Base-by-base conservation (phyloP, 2,329 filamentous ascomycete species). In the Neoarthrinium moseri region DNA sequence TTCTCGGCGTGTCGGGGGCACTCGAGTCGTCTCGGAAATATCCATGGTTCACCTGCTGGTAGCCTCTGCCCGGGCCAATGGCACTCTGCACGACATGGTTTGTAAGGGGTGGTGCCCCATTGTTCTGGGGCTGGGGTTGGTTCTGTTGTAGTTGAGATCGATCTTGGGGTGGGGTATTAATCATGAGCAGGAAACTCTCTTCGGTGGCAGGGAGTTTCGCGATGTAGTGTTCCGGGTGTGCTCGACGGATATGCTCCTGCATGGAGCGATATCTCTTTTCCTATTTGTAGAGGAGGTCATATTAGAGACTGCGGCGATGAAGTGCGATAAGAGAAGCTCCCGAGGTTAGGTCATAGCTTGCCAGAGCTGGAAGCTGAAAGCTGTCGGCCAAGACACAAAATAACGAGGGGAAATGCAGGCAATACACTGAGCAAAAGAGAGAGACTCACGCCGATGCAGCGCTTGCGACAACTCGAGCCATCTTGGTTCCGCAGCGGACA, bases 241-340 rank as follows among this genome's bases (percentile, higher is more conserved):
- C 92, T 68, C 94, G 86, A 61, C 94, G 89, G 62, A 99, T 97
- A 65, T 99, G 94, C 80, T 99, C 94, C 72, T 97, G 94, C 90
- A 99, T 97, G 53, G 92, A 97, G 68, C 94, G 91, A 74, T 91
- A 99, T 57, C 89, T 83, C 72, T 95, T 95, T 75, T 95, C 90
- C 90, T 95, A 70, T 67, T 56, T n/a, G 55, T 54, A 45, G 40
- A 48, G 49, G 54, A 55, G 51, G 51, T 46, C 46, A 49, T 46
- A 56, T 62, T 49, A 56, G 49, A 23, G n/a, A 21, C 23, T 24
- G 10, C 17, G 35, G 35, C 21, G 29, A 26, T 15, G 37, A 12
- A 27, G 22, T n/a, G 21, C 8, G 12, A 17, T 12, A 17, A 27
- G n/a, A n/a, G 37, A 27, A 20, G 22, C 23, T 38, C 11, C 17